Evolutionary conservation across 306 rosid genomes (phyloP), one percentile per base, ranked within the genome.

Genomic region (Inga leiocalycina): DNA sequence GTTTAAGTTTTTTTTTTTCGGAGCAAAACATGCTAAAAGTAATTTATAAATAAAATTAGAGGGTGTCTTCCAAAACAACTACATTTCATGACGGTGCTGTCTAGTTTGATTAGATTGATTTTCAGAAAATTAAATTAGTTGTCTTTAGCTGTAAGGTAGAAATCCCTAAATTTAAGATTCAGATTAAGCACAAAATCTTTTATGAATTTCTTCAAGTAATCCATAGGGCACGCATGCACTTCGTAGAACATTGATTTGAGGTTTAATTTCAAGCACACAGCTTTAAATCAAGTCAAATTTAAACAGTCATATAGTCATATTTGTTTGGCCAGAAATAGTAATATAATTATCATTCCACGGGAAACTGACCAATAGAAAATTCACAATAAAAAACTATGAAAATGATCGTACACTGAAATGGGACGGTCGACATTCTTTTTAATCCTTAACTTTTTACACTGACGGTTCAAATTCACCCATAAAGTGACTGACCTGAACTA

Each of bases 141-240:
- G 66, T 22, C 66, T 59, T 59, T 9, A 8, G 66, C 66, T 59
- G 66, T 59, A 59, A 22, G 32, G 66, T 24, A 9, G 14, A 24
- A n/a, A n/a, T 61, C 34, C 67, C 35, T 61, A 24, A 61, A 22
- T 3, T 61, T 24, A 61, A 22, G 67, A 22, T 61, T 61, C 15
- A 10, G 67, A 22, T n/a, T n/a, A 9, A 61, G 16, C 14, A 61
- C 32, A 17, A 62, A 62, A 62, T 62, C 66, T 59, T 20, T 59
- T 62, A 62, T 62, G 68, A 62, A 24, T 62, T 27, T 37, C 68
- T 27, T 62, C 68, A 62, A 62, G 68, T 62, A 62, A 62, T 59
- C 66, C 66, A 59, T 62, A n/a, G 34, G 66, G 32, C 14, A 22
- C 66, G 30, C 65, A 22, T 32, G 30, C 65, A 22, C 32, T 20